Conservation (phyloP, 2,329 filamentous ascomycete species). For the Dothistroma pini region DNA sequence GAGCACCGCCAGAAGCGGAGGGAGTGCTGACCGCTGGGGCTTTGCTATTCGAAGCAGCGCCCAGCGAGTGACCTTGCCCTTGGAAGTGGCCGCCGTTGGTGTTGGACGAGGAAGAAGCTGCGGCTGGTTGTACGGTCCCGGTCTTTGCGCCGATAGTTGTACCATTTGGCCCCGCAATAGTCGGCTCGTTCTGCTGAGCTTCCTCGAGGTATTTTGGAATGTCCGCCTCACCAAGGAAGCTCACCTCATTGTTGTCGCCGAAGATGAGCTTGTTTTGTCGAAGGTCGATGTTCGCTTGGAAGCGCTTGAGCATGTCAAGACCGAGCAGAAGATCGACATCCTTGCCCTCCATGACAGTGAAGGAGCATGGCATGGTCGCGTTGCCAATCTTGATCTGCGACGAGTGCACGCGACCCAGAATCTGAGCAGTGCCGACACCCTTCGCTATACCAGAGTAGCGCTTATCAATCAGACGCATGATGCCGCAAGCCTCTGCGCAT, state of each 20-base stretch:
- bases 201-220: slow-evolving; percentile 82
- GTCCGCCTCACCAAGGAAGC: slow-evolving; percentile 87
- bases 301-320: slow-evolving; percentile 93
- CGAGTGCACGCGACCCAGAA: slow-evolving; percentile 91
- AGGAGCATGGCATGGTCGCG: slow-evolving; percentile 85
- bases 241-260: slow-evolving; percentile 67
- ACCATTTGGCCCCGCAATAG: slow-evolving; percentile 79
- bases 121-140: slow-evolving; percentile 65
- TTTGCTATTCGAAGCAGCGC: slow-evolving; percentile 19
- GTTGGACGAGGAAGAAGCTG: slow-evolving; percentile 29
- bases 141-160: slow-evolving; percentile 81
- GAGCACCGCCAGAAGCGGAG: slow-evolving; percentile 15
- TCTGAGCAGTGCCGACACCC: slow-evolving; percentile 90
- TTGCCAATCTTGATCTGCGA: slow-evolving; percentile 91
- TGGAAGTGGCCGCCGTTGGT: slow-evolving; percentile 26
- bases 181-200: slow-evolving; percentile 72
- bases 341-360: slow-evolving; percentile 99
- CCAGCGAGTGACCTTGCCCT: slow-evolving; percentile 33
- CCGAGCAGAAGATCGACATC: slow-evolving; percentile 89
- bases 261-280: slow-evolving; percentile 81
- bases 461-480: slow-evolving; percentile 92
- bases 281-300: slow-evolving; percentile 90
- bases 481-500: slow-evolving; percentile 87
- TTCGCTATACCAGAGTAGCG: slow-evolving; percentile 88
- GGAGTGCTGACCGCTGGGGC: slow-evolving; percentile 14